Conservation (phyloP, 2,329 filamentous ascomycete species). For the Dactylellina drechsleri region DNA sequence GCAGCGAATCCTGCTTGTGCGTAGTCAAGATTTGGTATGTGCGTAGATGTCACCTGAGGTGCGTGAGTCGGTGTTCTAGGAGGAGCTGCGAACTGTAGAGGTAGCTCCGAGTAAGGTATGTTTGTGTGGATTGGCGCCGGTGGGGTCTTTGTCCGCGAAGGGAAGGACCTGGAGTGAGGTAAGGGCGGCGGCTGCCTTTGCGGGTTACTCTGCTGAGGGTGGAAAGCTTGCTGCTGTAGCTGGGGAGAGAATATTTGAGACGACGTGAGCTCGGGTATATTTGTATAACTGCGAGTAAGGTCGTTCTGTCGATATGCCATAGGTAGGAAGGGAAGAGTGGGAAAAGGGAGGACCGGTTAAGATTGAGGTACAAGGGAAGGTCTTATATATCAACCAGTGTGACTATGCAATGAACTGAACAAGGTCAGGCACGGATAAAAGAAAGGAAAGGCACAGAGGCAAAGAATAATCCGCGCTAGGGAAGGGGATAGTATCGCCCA, state of each 20-base stretch:
- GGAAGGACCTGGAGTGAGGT: constrained; percentile 27
- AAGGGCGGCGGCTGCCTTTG: constrained; percentile 17
- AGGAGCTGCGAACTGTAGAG: constrained; percentile 49
- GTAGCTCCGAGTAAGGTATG: constrained; percentile 44
- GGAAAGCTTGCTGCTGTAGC: constrained; percentile 5
- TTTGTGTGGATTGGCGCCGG: constrained; percentile 50
- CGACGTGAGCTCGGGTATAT: constrained; percentile 55
- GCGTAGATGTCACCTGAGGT: constrained; percentile 48
- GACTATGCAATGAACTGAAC: constrained; percentile 15
- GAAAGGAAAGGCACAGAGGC: constrained; percentile 10
- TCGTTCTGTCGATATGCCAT: constrained; percentile 55
- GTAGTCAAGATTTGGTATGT: constrained; percentile 50
- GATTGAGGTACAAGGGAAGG: constrained; percentile 17
- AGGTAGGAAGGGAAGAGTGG: constrained; percentile 28
- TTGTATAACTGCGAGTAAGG: constrained; percentile 52
- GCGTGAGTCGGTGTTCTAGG: constrained; percentile 51
- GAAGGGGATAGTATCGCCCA: constrained; percentile 34
- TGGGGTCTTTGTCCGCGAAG: constrained; percentile 51
- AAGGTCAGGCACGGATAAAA: constrained; percentile 41
- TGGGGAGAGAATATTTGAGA: constrained; percentile 46
- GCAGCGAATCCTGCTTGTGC: constrained; percentile 52
- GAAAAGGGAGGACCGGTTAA: constrained; percentile 26
- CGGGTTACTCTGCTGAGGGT: constrained; percentile 3
- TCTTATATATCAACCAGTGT: constrained; percentile 49
- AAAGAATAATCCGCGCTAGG: constrained; percentile 39